phyloP scores from a whole-genome alignment of 495 filamentous ascomycete species.

The Parathielavia appendiculata region DNA sequence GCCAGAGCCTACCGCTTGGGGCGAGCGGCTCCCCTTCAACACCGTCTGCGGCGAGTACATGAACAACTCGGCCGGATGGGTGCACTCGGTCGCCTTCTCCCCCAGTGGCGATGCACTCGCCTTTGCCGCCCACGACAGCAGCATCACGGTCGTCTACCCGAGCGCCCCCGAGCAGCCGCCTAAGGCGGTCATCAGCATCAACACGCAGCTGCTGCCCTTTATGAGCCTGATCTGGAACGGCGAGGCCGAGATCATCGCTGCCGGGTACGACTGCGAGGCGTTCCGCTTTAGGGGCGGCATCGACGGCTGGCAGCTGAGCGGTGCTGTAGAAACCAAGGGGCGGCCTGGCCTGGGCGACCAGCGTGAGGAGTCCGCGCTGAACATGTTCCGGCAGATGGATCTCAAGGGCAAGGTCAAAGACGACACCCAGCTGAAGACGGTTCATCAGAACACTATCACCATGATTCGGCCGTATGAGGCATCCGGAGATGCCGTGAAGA shows the following conservation, averaged over 20 bases:
- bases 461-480: slow-evolving; percentile 72
- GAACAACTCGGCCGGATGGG: slow-evolving; percentile 94
- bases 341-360: slow-evolving; percentile 47
- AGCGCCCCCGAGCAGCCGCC: slow-evolving; percentile 88
- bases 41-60: slow-evolving; percentile 95
- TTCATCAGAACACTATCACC: slow-evolving; percentile 94
- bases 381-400: slow-evolving; percentile 99
- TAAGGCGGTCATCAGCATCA: slow-evolving; percentile 77
- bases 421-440: slow-evolving; percentile 89
- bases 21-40: slow-evolving; percentile 91
- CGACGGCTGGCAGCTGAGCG: slow-evolving; percentile 78
- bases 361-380: slow-evolving; percentile 71
- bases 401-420: slow-evolving; percentile 84
- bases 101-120: slow-evolving; percentile 87
- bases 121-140: slow-evolving; percentile 90
- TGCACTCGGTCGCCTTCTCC: slow-evolving; percentile 85
- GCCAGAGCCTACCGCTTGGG: slow-evolving; percentile 87
- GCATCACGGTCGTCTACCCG: slow-evolving; percentile 92
- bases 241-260: slow-evolving; percentile 90
- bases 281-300: slow-evolving; percentile 82
- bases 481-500: slow-evolving; percentile 56
- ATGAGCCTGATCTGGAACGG: slow-evolving; percentile 87
- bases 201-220: slow-evolving; percentile 84
- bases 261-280: slow-evolving; percentile 93
- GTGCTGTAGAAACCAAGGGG: slow-evolving; percentile 78